Percentiles rank a stretch among this genome's conserved stretches.
phyloP scores from a whole-genome alignment of 441 rosid genomes.

The Populus hybrid region DNA sequence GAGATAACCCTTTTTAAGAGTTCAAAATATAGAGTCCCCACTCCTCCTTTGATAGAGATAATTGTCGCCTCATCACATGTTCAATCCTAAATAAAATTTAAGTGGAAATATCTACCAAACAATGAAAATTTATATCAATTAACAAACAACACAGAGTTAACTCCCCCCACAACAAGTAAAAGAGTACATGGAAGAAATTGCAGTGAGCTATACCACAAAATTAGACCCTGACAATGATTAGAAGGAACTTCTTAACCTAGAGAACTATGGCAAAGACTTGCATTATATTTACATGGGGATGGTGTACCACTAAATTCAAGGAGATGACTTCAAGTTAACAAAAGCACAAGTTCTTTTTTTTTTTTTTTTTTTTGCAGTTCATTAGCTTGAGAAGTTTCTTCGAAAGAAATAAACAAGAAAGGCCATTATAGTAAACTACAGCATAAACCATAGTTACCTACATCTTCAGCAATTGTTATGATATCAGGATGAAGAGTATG shows the following conservation, averaged over 20 bases:
- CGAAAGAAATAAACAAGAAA: neutral
- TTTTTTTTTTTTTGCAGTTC: neutral
- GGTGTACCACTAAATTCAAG: neutral
- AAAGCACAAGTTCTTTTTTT: too few species aligned
- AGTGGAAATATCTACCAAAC: neutral
- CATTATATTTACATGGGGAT: neutral
- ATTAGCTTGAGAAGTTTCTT: neutral
- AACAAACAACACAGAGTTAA: neutral
- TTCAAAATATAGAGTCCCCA: too few species aligned
- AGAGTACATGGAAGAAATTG: neutral
- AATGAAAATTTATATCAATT: neutral
- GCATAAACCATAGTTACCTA: constrained; percentile 36
- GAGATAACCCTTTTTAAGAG: too few species aligned
- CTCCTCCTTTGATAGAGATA: too few species aligned
- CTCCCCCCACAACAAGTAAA: neutral
- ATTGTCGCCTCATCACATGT: too few species aligned
- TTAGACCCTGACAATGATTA: neutral
- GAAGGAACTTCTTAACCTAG: neutral
- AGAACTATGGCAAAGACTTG: neutral
- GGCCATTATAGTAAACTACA: neutral
- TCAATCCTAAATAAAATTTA: too few species aligned
- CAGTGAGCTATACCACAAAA: neutral
- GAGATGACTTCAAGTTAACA: neutral
- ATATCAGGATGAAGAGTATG: constrained; percentile 83
- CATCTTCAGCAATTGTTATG: constrained; percentile 96